Evolutionary conservation across 129 eudicot genomes (phyloP), one percentile per base, ranked within the genome.

Genomic region (Centrapalus pauciflorus): DNA sequence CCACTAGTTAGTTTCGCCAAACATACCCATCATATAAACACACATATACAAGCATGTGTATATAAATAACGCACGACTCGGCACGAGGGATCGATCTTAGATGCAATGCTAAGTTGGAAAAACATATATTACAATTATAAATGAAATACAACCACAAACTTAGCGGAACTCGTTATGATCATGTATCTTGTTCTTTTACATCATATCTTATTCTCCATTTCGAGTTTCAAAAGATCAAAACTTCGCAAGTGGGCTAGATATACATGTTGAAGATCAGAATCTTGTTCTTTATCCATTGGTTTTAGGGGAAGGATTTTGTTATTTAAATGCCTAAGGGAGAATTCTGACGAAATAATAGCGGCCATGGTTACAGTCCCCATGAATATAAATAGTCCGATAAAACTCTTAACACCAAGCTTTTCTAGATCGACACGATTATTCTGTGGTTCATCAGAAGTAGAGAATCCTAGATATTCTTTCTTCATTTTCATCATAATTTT

Each of bases 331-430:
- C 4, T 11, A 38, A 52, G 27, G 7, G 48, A 64, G 28, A 73
- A 38, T 73, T 73, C 78, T 4, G 72, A 73, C 7, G 70, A 11
- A 34, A 73, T 28, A 27, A 73, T 54, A 33, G 66, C 66, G 4
- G 35, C 57, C 54, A 73, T 52, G 2, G 46, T 64, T 37, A 64
- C 72, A 40, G 14, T 54, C 5, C 58, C 78, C 72, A 64, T 64
- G 48, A 73, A 64, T 20, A 64, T 73, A 29, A 64, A 73, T 4
- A 73, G 54, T 40, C 71, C 78, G 41, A 51, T 41, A 54, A 73
- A 73, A 40, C 66, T 54, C 21, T 54, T 25, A 52, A 73, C 72
- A 54, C 40, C 78, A 27, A 73, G 78, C 52, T 66, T 73, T 45
- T 54, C 56, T 27, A 65, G 77, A 34, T 4, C 35, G 8, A 35